Evolutionary conservation across 331 rosid genomes (phyloP).

Genomic region (Prunus yedoensis): DNA sequence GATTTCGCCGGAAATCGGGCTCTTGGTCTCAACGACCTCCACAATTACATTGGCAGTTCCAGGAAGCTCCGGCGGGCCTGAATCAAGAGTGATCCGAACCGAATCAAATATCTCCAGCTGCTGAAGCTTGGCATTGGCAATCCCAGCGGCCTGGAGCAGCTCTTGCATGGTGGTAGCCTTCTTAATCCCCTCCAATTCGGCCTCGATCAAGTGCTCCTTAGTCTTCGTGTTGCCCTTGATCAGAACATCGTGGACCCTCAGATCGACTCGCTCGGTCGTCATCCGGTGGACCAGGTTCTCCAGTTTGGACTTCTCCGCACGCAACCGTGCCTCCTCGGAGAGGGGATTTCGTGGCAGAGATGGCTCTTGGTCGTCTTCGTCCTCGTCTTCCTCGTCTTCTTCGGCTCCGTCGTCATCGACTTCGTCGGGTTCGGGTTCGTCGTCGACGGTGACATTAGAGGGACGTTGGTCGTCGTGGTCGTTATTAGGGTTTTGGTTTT

Average conservation of each 20-base stretch:
- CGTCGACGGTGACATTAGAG: constrained; percentile 30
- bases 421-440: constrained; percentile 34
- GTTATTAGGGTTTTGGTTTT: constrained; percentile 41
- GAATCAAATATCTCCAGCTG: constrained; percentile 77
- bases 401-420: constrained; percentile 41
- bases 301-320: constrained; percentile 46
- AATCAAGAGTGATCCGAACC: constrained; percentile 61
- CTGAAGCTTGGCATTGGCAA: constrained; percentile 66
- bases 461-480: constrained; percentile 27
- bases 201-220: constrained; percentile 79
- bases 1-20: constrained; percentile 54
- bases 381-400: constrained; percentile 33
- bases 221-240: constrained; percentile 86
- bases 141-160: constrained; percentile 60
- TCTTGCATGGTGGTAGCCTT: constrained; percentile 69
- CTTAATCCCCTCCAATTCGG: constrained; percentile 63
- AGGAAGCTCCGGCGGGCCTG: constrained; percentile 86
- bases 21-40: constrained; percentile 63
- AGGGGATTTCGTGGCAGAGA: constrained; percentile 25
- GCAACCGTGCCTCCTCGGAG: constrained; percentile 41
- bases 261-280: constrained; percentile 58
- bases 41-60: constrained; percentile 69
- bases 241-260: constrained; percentile 86
- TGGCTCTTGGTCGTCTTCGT: constrained; percentile 36
- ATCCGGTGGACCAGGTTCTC: constrained; percentile 59